phyloP scores from a whole-genome alignment of 1,284 basidiomycete genomes.

The Ustilago xerochloae region DNA sequence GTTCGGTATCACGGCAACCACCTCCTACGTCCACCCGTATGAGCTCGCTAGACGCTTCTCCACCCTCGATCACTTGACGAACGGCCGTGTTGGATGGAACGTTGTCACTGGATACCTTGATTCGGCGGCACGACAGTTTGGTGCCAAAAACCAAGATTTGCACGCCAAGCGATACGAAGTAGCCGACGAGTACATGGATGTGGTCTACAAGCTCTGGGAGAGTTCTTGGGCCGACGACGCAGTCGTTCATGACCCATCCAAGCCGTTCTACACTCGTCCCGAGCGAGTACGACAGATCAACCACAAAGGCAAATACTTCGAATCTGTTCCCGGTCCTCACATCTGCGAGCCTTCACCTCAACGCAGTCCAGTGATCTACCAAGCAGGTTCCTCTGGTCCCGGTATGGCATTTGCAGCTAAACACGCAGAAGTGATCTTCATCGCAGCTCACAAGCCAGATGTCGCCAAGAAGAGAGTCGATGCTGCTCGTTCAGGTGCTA shows the following conservation, averaged over 20 bases:
- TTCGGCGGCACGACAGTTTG: conserved; percentile 66
- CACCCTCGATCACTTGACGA: conserved; percentile 69
- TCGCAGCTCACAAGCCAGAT: conserved; percentile 60
- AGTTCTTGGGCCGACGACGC: conserved; percentile 68
- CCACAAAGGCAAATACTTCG: conserved; percentile 66
- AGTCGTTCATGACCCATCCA: conserved; percentile 44
- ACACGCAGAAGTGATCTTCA: conserved; percentile 69
- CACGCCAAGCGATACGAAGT: conserved; percentile 61
- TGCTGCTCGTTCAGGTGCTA: conserved; percentile 48
- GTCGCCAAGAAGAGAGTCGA: conserved; percentile 63
- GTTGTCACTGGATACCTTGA: conserved; percentile 68
- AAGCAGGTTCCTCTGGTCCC: conserved; percentile 65
- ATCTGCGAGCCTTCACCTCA: conserved; percentile 67
- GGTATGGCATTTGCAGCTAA: conserved; percentile 67
- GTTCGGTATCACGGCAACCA: conserved; percentile 63
- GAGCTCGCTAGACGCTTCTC: conserved; percentile 66
- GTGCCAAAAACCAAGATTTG: conserved; percentile 55
- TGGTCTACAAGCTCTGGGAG: conserved; percentile 70
- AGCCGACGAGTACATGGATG: conserved; percentile 62
- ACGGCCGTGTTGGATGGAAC: conserved; percentile 69
- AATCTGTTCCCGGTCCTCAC: conserved; percentile 64
- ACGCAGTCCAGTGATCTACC: conserved; percentile 67
- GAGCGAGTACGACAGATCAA: conserved; percentile 63
- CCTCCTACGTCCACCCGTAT: conserved; percentile 67
- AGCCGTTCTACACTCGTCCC: conserved; percentile 59